Evolutionary conservation across 1,284 basidiomycete species (phyloP), one percentile per base, ranked within the genome.

Genomic region (Malassezia japonica): DNA sequence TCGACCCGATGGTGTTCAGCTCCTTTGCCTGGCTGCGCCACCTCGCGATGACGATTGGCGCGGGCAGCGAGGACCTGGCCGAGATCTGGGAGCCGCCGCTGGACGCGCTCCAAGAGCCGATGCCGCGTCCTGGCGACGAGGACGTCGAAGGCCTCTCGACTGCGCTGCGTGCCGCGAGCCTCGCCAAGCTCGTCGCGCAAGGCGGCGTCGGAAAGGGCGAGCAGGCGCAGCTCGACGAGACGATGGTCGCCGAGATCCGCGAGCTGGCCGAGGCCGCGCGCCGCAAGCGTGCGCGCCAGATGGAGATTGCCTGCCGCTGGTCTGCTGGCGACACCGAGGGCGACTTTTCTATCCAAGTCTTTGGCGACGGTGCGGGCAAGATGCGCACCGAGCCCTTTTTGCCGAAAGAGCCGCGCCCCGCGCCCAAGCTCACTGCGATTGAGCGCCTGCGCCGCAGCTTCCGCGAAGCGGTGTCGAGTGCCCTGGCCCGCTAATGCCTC

Each of bases 191-290:
- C 15, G 35, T 33, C 40, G 31, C 31, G 3, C 39, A 36, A 32
- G 23, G 15, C 21, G 47, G 45, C 4, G 41, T 45, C 12, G 15
- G n/a, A 16, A 39, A 48, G 29, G 46, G 50, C 18, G 52, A 45
- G 0, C 39, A 57, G 32, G 50, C 53, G 9, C 29, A 27, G 33
- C 27, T 51, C 38, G 49, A 41, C 33, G 41, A 39, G 18, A 25
- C 44, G 32, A 72, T 82, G 4, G 67, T 82, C 6, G 80, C 80
- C 31, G 82, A 81, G 1, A 78, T 83, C 44, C 62, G 74, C 79
- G 23, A 74, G 79, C 32, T 43, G 24, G 38, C 44, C 33, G 63
- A 65, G 28, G 52, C 60, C 21, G 65, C 58, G 2, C 52, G 64
- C 10, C 47, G 63, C 21, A 65, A 63, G 54, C 57, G 65, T 18